Evolutionary conservation across 2,329 filamentous ascomycete genomes (phyloP).

Genomic region (Whalleya microplaca): DNA sequence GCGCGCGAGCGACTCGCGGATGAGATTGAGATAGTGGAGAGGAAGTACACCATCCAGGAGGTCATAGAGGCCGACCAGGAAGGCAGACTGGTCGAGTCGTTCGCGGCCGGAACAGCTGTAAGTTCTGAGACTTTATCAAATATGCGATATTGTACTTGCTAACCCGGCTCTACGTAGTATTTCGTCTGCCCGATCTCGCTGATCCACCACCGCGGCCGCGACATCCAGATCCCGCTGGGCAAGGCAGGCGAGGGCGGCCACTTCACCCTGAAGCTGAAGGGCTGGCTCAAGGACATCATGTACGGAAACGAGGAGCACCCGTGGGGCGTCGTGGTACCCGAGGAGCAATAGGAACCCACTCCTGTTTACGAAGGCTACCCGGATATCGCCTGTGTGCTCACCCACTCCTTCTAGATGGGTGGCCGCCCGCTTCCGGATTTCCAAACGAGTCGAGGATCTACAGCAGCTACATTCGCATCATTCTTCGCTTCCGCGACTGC

Average conservation of each 20-base stretch:
- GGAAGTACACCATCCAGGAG: conserved; percentile 81
- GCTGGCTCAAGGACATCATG: conserved; percentile 73
- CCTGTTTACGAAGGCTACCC: not conserved
- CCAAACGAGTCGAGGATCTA: too few species aligned
- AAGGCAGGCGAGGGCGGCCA: conserved; percentile 54
- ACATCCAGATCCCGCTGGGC: conserved; percentile 66
- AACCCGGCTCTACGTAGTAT: conserved; percentile 50
- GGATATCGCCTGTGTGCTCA: too few species aligned
- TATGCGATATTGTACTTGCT: too few species aligned
- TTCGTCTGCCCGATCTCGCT: conserved; percentile 71
- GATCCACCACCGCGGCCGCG: conserved; percentile 68
- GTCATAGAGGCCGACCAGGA: conserved; percentile 72
- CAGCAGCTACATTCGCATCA: too few species aligned
- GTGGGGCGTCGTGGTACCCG: conserved; percentile 71
- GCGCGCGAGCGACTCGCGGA: conserved; percentile 63
- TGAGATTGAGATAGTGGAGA: conserved; percentile 75
- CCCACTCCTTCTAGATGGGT: not conserved
- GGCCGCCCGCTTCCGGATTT: not conserved
- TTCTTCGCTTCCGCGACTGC: too few species aligned
- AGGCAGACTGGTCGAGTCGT: conserved; percentile 80
- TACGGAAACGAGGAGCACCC: conserved; percentile 70
- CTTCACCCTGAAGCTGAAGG: conserved; percentile 66
- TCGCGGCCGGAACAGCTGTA: conserved; percentile 85
- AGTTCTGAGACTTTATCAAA: conserved; percentile 45
- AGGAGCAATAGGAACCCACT: conserved; percentile 47